Conservation (phyloP, 2,329 filamentous ascomycete genomes). For the Pseudocercospora pini-densiflorae region DNA sequence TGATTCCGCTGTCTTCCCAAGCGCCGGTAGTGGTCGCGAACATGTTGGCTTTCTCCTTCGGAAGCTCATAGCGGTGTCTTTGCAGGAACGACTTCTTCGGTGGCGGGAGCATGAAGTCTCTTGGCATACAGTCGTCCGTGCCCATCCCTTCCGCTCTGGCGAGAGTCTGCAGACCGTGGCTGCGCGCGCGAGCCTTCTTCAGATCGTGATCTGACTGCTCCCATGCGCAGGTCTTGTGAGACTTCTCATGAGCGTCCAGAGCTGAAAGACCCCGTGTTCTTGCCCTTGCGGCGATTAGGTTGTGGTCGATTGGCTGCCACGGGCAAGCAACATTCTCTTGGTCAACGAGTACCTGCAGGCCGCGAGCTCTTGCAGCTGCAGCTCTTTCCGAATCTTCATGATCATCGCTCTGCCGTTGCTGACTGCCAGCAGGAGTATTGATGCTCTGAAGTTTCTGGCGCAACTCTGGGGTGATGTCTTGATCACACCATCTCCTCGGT, state of each 20-base stretch:
- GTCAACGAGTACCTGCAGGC: background rate
- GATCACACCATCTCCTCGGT: conserved; percentile 33
- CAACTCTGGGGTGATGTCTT: conserved; percentile 19
- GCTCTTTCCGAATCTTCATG: conserved; percentile 7
- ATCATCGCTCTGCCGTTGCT: conserved; percentile 1
- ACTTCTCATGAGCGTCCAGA: conserved; percentile 1
- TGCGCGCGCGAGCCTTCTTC: conserved; percentile 15
- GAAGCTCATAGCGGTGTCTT: conserved; percentile 35
- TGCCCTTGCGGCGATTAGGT: conserved; percentile 12
- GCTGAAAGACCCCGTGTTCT: conserved; percentile 17
- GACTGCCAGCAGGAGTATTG: background rate
- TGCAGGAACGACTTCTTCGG: conserved; percentile 28
- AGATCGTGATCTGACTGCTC: conserved; percentile 7
- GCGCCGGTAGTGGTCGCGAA: conserved; percentile 34
- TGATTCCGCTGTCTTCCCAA: conserved; percentile 37
- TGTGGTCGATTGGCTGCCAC: background rate
- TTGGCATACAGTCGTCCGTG: conserved; percentile 7
- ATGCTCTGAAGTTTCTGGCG: conserved; percentile 11
- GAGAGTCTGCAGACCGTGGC: conserved; percentile 21
- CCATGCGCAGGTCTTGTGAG: background rate
- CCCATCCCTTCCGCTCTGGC: conserved; percentile 21
- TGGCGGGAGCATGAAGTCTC: background rate
- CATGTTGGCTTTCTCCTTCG: conserved; percentile 32
- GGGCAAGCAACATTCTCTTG: conserved; percentile 20
- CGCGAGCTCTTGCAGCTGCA: conserved; percentile 15